These are phyloP conservation scores for Coniochaeta sp. DNA, from an alignment of 2,329 filamentous ascomycete species.

Conservation along the genomic window DNA sequence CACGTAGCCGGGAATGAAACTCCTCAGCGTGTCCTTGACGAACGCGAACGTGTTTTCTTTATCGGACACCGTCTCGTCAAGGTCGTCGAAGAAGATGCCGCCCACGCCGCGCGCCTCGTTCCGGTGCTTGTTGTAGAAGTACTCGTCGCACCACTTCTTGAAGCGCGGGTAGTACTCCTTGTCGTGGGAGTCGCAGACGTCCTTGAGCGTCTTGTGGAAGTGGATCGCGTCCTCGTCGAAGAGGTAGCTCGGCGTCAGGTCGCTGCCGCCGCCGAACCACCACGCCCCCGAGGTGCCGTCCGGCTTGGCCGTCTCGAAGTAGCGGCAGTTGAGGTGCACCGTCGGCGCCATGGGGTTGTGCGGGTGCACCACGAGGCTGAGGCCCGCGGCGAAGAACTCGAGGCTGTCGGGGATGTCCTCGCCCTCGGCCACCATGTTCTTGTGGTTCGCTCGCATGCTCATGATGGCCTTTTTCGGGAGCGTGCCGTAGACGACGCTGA, in stretches of 20 bases:
- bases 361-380: constrained; percentile 90
- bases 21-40: constrained; percentile 73
- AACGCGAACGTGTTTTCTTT: constrained; percentile 88
- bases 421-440: constrained; percentile 63
- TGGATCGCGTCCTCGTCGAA: constrained; percentile 97
- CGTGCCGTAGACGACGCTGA: constrained; percentile 88
- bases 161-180: constrained; percentile 87
- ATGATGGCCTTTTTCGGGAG: constrained; percentile 80
- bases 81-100: constrained; percentile 97
- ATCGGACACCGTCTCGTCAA: constrained; percentile 80
- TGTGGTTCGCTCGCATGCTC: constrained; percentile 93
- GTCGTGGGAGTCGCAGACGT: constrained; percentile 89
- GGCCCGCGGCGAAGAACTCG: constrained; percentile 90
- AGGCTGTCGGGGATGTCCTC: constrained; percentile 63
- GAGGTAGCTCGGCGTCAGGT: constrained; percentile 87
- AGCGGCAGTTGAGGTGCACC: constrained; percentile 96
- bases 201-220: constrained; percentile 91
- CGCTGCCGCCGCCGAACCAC: constrained; percentile 97
- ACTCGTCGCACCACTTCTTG: constrained; percentile 98
- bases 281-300: constrained; percentile 78
- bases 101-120: constrained; percentile 81
- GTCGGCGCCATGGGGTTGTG: constrained; percentile 95
- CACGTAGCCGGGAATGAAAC: constrained; percentile 85
- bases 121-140: constrained; percentile 92
- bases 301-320: constrained; percentile 90